Evolutionary conservation across 305 asterid genomes (phyloP), one percentile per base, ranked within the genome.

Genomic region (Ajuga reptans): DNA sequence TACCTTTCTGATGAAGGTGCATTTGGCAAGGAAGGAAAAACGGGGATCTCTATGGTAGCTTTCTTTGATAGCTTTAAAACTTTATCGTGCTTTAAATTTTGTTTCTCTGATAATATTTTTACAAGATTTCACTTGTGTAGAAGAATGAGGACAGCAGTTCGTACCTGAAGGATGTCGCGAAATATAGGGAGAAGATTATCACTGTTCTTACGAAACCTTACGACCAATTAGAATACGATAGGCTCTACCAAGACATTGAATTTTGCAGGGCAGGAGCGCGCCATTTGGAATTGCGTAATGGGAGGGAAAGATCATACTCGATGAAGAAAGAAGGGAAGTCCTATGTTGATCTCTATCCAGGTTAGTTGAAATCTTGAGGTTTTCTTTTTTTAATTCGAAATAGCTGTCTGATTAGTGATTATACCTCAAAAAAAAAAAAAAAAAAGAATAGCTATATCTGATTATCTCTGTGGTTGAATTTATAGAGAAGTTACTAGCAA

Each of bases 271-370:
- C 50, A 8, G 54, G 55, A 52, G 57, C 0, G 58, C 77, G 75
- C 2, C 81, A 81, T 71, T 5, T 31, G 5, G 84, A 83, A 0
- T 41, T 85, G 73, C 84, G 87, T 10, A 5, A 52, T 41, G 86
- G 88, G 75, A 80, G 84, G 72, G 83, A 76, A 12, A 64, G 16
- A 71, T 41, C 72, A 9, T 18, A 14, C 59, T 3, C 27, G 15
- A 67, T 52, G 11, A 10, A 31, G 5, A 60, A 50, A 67, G 10
- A 3, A 2, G 91, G 85, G 15, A 82, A 85, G 77, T 82, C 85
- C 42, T 80, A 74, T 57, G 85, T 83, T 9, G 82, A 83, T 70
- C 5, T 64, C 52, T n/a, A 64, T 67, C 81, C 82, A 54, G 87
- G 89, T 84, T 70, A 52, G 85, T 70, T 71, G 14, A 34, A 42